Evolutionary conservation across 129 eudicot genomes (phyloP), one percentile per base, ranked within the genome.

Genomic region (Helianthus tuberosus): DNA sequence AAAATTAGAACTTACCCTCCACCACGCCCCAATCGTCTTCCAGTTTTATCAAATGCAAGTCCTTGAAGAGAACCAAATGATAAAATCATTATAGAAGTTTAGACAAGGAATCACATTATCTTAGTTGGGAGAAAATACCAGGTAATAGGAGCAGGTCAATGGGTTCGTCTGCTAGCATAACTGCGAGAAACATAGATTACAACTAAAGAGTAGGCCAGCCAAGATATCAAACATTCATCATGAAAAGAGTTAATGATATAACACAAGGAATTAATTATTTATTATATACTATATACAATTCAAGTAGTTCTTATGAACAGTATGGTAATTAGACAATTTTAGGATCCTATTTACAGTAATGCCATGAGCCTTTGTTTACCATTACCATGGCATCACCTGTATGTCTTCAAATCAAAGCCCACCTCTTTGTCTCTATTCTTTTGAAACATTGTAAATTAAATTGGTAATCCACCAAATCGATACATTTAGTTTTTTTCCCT

Each of bases 11-110:
- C 97, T 41, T 81, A 95, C 99, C 99, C 99, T 85, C 97, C 97
- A 75, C 99, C 99, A 65, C 99, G 96, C 55, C 99, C 99, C 80
- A 95, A 78, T 55, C 99, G 96, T 75, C 92, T 91, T 67, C 99
- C 99, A 66, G 89, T 79, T 84, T 85, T 91, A 84, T 95, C 99
- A 55, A 95, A 95, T 8, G 97, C 99, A 52, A 95, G 99, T 52
- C 99, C 99, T 95, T 80, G 11, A 79, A 47, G 35, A 74, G 76
- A 27, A 53, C 9, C 55, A 68, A 44, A 12, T 47, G 1, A 12
- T 20, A n/a, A 53, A 13, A 41, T 17, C 43, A 59, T 50, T 27
- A 62, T 27, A 49, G 20, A 79, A 51, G 8, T 80, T 74, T 79
- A 50, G 15, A 32, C 3, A 1, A 39, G 41, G 61, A 41, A 65